A percentile compares a stretch with the other conserved stretches of the same genome.
phyloP scores from a whole-genome alignment of 768 basidiomycete genomes.

The Lentinula edodes region DNA sequence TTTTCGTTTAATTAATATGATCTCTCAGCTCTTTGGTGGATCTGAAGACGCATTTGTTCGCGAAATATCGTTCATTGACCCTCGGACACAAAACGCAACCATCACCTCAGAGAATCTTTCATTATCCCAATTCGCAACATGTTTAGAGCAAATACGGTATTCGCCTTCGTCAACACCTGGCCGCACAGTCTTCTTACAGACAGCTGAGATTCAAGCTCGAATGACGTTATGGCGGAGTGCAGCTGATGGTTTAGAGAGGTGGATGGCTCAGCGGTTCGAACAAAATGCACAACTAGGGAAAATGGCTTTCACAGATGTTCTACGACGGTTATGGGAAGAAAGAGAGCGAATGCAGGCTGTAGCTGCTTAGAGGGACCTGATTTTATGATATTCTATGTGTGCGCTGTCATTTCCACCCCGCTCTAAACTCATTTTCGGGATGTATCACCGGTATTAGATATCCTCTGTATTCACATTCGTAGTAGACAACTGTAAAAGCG shows the following conservation, averaged over 20 bases:
- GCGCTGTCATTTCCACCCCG: neutral
- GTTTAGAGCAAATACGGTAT: slow-evolving; percentile 87
- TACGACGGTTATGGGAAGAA: slow-evolving; percentile 73
- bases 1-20: slow-evolving; percentile 18
- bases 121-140: slow-evolving; percentile 90
- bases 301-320: slow-evolving; percentile 84
- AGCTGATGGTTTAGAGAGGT: slow-evolving; percentile 78
- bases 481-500: neutral
- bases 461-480: neutral
- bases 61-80: slow-evolving; percentile 92
- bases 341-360: slow-evolving; percentile 43
- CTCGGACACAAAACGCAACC: slow-evolving; percentile 69
- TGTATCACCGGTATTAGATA: neutral
- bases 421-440: neutral
- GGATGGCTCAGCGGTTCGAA: slow-evolving; percentile 85
- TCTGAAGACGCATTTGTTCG: slow-evolving; percentile 93
- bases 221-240: slow-evolving; percentile 77
- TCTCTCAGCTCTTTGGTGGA: slow-evolving; percentile 78
- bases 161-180: slow-evolving; percentile 51
- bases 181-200: slow-evolving; percentile 76
- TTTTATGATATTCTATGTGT: neutral
- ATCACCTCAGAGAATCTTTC: slow-evolving; percentile 93
- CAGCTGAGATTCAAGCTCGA: slow-evolving; percentile 87
- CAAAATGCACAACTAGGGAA: slow-evolving; percentile 90
- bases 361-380: slow-evolving; percentile 9